Conservation (phyloP, 768 basidiomycete species). For the Tylopilus subfusipes region DNA sequence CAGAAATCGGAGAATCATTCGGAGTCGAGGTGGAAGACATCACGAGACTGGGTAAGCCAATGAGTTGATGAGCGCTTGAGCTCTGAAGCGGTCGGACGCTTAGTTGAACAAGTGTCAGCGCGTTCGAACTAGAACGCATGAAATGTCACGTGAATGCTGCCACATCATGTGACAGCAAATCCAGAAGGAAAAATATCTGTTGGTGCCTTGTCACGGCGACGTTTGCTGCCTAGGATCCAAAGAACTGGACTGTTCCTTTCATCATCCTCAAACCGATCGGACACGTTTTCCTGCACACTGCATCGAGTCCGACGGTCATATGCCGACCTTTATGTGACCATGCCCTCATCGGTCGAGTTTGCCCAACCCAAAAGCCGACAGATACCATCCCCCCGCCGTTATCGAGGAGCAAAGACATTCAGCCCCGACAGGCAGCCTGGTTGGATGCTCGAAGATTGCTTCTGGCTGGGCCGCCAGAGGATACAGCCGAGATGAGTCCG, state of each 20-base stretch:
- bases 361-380: constrained; percentile 9
- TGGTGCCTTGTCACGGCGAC: too few relatives aligned
- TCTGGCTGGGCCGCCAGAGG: background rate
- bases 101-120: constrained; percentile 4
- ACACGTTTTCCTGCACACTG: background rate
- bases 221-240: too few relatives aligned
- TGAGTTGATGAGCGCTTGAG: background rate
- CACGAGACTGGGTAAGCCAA: constrained; percentile 21
- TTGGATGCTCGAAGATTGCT: background rate
- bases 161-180: constrained; percentile 11
- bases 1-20: constrained; percentile 58
- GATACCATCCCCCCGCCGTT: constrained; percentile 4
- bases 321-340: background rate
- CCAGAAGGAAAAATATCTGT: too few relatives aligned
- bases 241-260: background rate
- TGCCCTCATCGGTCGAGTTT: constrained; percentile 1
- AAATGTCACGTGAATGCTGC: constrained; percentile 23
- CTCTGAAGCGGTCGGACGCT: constrained; percentile 1
- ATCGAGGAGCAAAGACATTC: too few relatives aligned
- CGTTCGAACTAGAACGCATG: constrained; percentile 29
- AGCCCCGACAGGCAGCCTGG: background rate
- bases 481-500: background rate
- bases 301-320: background rate
- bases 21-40: constrained; percentile 59
- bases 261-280: too few relatives aligned